phyloP scores from a whole-genome alignment of 2,329 filamentous ascomycete species.

The Hypoxylon sp. region DNA sequence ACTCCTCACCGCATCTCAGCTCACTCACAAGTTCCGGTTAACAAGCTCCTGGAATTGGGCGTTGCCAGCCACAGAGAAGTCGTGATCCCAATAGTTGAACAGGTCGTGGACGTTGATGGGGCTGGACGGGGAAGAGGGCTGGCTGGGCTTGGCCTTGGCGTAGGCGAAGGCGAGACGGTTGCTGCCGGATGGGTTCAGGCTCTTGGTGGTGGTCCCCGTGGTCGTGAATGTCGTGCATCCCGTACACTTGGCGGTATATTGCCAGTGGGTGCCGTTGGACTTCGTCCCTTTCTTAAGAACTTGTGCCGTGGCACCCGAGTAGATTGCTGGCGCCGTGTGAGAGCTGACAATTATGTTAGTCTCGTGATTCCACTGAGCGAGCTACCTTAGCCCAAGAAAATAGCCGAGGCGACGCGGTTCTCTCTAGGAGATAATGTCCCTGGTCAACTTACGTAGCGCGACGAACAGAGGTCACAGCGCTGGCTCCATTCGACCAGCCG shows the following conservation, averaged over 20 bases:
- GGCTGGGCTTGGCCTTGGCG: slow-evolving; percentile 48
- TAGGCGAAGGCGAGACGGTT: slow-evolving; percentile 78
- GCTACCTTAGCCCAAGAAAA: not conserved
- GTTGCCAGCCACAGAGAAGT: slow-evolving; percentile 52
- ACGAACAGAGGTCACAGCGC: slow-evolving; percentile 59
- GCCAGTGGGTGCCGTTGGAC: slow-evolving; percentile 60
- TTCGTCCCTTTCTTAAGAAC: slow-evolving; percentile 57
- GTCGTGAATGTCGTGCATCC: slow-evolving; percentile 56
- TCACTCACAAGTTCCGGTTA: slow-evolving; percentile 46
- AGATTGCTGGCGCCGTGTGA: slow-evolving; percentile 55
- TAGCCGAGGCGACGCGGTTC: not conserved
- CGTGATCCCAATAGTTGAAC: slow-evolving; percentile 54
- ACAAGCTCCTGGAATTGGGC: slow-evolving; percentile 50
- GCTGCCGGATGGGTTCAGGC: slow-evolving; percentile 90
- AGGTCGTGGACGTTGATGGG: slow-evolving; percentile 52
- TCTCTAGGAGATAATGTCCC: not conserved
- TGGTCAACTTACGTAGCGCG: slow-evolving; percentile 61
- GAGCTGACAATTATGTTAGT: slow-evolving; percentile 48
- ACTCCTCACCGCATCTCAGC: slow-evolving; percentile 5
- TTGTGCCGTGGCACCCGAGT: slow-evolving; percentile 53
- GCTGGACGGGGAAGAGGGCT: slow-evolving; percentile 42
- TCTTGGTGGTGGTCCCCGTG: slow-evolving; percentile 42
- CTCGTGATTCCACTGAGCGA: not conserved
- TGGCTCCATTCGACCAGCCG: slow-evolving; percentile 61
- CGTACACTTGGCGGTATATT: slow-evolving; percentile 58